These are phyloP conservation scores for Amanita pseudoporphyria DNA, from an alignment of 768 basidiomycete genomes.

Conservation along the genomic window DNA sequence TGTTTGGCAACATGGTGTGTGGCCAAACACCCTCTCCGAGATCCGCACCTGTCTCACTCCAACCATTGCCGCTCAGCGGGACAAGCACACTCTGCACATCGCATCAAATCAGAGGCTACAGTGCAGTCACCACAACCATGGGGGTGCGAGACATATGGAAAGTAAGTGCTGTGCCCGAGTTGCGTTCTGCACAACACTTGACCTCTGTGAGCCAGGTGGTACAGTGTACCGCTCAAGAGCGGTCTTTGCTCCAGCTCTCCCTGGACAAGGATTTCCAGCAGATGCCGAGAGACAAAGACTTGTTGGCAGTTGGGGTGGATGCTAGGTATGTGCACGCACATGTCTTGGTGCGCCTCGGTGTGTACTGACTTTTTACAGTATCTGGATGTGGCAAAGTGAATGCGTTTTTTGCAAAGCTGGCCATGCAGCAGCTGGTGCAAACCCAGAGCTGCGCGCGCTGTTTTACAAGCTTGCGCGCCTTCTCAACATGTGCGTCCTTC, in stretches of 20 bases:
- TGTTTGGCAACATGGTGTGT: too few relatives aligned
- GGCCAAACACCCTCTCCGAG: too few relatives aligned
- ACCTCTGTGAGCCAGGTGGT: background rate
- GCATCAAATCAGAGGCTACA: too few relatives aligned
- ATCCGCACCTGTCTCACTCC: too few relatives aligned
- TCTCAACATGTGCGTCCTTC: conserved; percentile 24
- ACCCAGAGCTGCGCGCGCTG: conserved; percentile 33
- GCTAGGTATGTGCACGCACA: conserved; percentile 5
- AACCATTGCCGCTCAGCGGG: too few relatives aligned
- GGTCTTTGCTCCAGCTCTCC: background rate
- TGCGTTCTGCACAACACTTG: background rate
- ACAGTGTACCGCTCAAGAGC: background rate
- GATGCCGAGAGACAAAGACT: background rate
- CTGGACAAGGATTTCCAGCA: background rate
- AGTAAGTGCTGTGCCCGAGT: background rate
- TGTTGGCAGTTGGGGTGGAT: conserved; percentile 9
- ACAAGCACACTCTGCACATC: too few relatives aligned
- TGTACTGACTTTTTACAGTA: too few relatives aligned
- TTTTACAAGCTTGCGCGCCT: conserved; percentile 33
- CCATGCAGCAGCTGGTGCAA: conserved; percentile 23
- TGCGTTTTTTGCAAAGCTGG: conserved; percentile 1
- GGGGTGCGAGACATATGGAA: background rate
- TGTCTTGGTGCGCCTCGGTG: background rate
- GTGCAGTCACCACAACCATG: too few relatives aligned
- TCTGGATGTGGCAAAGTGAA: conserved; percentile 9